phyloP scores from a whole-genome alignment of 148 eudicot species.

The Vaccinium corymbosum region DNA sequence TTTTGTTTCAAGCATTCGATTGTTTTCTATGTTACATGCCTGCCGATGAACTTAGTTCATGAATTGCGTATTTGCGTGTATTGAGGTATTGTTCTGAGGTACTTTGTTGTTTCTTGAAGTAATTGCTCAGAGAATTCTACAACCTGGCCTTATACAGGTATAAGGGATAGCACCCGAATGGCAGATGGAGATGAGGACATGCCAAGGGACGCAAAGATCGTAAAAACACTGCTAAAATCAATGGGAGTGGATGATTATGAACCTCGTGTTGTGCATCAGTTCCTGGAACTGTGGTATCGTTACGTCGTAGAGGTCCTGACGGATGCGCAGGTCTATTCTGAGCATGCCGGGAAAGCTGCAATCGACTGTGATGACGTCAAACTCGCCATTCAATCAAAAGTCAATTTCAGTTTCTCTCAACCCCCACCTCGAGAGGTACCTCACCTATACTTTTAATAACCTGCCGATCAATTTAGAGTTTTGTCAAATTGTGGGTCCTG shows the following conservation, averaged over 20 bases:
- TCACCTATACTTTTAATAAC: not conserved
- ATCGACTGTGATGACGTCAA: constrained; percentile 84
- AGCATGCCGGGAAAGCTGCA: constrained; percentile 76
- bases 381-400: constrained; percentile 88
- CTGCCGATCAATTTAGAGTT: not conserved
- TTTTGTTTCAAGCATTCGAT: not conserved
- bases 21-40: not conserved
- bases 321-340: constrained; percentile 93
- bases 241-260: constrained; percentile 92
- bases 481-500: not conserved
- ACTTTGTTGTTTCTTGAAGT: not conserved
- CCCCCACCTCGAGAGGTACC: constrained; percentile 97
- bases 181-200: constrained; percentile 72
- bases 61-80: not conserved
- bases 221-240: constrained; percentile 71
- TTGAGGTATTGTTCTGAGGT: not conserved
- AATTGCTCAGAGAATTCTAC: not conserved
- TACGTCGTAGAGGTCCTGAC: constrained; percentile 80
- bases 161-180: constrained; percentile 30
- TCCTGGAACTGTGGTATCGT: constrained; percentile 83
- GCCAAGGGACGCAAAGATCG: constrained; percentile 92
- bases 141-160: constrained; percentile 4
- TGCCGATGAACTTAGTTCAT: not conserved
- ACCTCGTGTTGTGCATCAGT: constrained; percentile 87
- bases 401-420: constrained; percentile 90